Base-by-base conservation (phyloP, 2,329 filamentous ascomycete species). In the Chalara sp. region DNA sequence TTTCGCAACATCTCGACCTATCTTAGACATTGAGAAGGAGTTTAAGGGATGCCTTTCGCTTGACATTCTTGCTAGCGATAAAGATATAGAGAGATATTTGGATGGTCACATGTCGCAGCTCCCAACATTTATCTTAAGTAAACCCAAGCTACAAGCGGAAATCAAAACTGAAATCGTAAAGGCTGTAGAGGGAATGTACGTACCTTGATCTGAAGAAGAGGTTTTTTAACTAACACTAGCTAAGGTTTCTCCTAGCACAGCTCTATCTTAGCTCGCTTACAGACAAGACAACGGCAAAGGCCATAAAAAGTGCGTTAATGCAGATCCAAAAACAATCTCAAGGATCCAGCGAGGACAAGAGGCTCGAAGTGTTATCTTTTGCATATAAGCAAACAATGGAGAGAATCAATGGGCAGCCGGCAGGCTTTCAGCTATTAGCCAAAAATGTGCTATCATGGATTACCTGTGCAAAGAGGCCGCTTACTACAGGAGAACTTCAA, bases 361-460 rank as follows among this genome's bases (percentile, higher is more conserved):
- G n/a, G 35, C 10, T 39, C 7, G 13, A 33, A 33, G 29, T 29
- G 8, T 37, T 51, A 21, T 57, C 70, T 8, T 5, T 54, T 6
- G 68, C 69, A 0, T 80, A 79, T 40, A 50, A 65, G 0, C 53
- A 68, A 0, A 66, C 69, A 0, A 70, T 78, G 61, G 32, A 68
- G 2, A 62, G 72, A 28, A 43, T 67, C n/a, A 32, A 30, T 13
- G 44, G 29, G 1, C 5, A 61, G 60, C 43, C 6, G n/a, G n/a
- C 29, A 32, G 47, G 35, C 44, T 31, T 12, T 7, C 28, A 39
- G 30, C 13, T 44, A 21, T 31, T 49, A 43, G n/a, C 55, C 0
- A 2, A 47, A 33, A 29, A 44, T 29, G 43, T 50, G 28, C 33
- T 53, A 21, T 42, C 46, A 47, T 21, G 21, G 21, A 21, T 21